Conservation (phyloP, 345 rosid species). For the Balakata baccata region DNA sequence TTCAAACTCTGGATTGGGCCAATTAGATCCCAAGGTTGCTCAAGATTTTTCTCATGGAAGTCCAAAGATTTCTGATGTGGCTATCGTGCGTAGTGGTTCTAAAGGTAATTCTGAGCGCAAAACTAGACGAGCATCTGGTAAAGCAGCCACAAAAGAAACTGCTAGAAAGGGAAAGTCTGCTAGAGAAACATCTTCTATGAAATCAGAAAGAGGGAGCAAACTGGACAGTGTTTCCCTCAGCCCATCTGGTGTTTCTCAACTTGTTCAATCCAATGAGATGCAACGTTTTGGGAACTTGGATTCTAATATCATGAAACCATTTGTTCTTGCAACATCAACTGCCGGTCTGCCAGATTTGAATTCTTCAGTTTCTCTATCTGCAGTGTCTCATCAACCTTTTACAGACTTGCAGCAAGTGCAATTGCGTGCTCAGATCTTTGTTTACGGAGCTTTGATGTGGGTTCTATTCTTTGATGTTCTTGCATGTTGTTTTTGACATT, state of each 20-base stretch:
- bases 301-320: slow-evolving; percentile 40
- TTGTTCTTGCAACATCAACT: slow-evolving; percentile 44
- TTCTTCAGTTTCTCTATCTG: slow-evolving; percentile 46
- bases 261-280: slow-evolving; percentile 56
- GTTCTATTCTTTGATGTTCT: slow-evolving; percentile 23
- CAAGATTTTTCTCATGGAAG: slow-evolving; percentile 34
- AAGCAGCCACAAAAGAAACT: slow-evolving; percentile 53
- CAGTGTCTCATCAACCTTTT: slow-evolving; percentile 79
- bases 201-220: slow-evolving; percentile 52
- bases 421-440: slow-evolving; percentile 97
- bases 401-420: slow-evolving; percentile 97
- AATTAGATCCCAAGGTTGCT: slow-evolving; percentile 39
- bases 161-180: slow-evolving; percentile 48
- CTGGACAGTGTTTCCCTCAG: slow-evolving; percentile 35
- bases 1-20: slow-evolving; percentile 43
- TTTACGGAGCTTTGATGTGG: slow-evolving; percentile 94
- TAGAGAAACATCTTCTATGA: slow-evolving; percentile 42
- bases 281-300: slow-evolving; percentile 50
- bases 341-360: slow-evolving; percentile 72
- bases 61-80: slow-evolving; percentile 37
- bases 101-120: slow-evolving; percentile 70
- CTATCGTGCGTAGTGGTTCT: slow-evolving; percentile 28
- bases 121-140: slow-evolving; percentile 59
- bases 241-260: slow-evolving; percentile 45
- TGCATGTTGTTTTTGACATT: not conserved